Evolutionary conservation across 2,329 filamentous ascomycete species (phyloP).

Genomic region (Fusarium drepaniforme): DNA sequence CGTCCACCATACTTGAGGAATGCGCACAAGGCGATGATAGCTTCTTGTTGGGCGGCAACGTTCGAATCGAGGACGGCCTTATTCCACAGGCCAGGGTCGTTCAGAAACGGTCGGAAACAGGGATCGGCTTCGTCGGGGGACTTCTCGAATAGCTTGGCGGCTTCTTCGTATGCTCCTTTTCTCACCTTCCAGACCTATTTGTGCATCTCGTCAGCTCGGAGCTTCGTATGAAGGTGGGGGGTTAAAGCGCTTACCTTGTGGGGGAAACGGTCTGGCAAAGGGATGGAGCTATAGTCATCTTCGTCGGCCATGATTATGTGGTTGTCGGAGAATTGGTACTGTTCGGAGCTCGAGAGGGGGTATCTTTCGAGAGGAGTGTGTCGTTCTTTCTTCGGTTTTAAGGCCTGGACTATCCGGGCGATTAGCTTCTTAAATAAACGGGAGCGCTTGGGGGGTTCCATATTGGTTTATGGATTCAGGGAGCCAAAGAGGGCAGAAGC

Average conservation of each 20-base stretch:
- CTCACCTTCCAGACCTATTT: slow-evolving; percentile 84
- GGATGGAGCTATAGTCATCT: slow-evolving; percentile 85
- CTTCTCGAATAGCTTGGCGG: slow-evolving; percentile 85
- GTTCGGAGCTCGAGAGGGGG: slow-evolving; percentile 31
- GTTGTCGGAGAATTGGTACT: slow-evolving; percentile 28
- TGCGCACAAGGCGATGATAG: slow-evolving; percentile 85
- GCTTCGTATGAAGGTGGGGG: not conserved
- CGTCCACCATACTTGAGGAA: slow-evolving; percentile 92
- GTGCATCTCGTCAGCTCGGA: not conserved
- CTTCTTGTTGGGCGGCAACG: slow-evolving; percentile 96
- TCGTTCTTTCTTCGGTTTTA: slow-evolving; percentile 35
- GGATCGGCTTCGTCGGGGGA: slow-evolving; percentile 89
- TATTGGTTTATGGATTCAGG: slow-evolving; percentile 21
- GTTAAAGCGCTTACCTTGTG: slow-evolving; percentile 74
- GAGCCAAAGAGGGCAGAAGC: slow-evolving; percentile 20
- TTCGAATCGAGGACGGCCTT: slow-evolving; percentile 93
- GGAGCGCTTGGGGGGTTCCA: slow-evolving; percentile 40
- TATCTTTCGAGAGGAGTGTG: slow-evolving; percentile 36
- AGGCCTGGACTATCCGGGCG: slow-evolving; percentile 42
- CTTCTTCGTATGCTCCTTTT: slow-evolving; percentile 95
- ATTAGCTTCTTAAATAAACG: slow-evolving; percentile 49
- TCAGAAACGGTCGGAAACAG: slow-evolving; percentile 87
- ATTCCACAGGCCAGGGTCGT: slow-evolving; percentile 91
- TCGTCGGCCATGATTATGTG: slow-evolving; percentile 79
- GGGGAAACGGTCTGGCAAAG: slow-evolving; percentile 82